Base-by-base conservation (phyloP, 768 basidiomycete genomes). In the Lactifluus volemus region DNA sequence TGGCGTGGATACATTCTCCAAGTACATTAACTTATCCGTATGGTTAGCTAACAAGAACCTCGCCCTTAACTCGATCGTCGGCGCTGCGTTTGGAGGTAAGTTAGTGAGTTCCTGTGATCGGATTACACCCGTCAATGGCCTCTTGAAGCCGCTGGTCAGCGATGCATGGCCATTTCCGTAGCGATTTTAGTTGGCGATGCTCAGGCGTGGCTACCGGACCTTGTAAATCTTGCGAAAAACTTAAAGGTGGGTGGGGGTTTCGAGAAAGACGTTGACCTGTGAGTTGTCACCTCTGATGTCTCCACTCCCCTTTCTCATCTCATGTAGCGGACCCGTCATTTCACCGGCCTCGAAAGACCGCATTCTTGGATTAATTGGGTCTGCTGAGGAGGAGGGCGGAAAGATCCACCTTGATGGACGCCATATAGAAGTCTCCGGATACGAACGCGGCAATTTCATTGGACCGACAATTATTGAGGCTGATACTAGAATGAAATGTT, bases 121-220 rank as follows among this genome's bases (percentile, higher is more conserved):
- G 32, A 44, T 73, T 69, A 39, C 66, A 57, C 7, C 65, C 69
- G 7, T 25, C n/a, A 42, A 61, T 17, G 19, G 71, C 70, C 57
- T 47, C 12, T 44, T 51, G 47, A 69, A 82, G 96, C 96, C 65
- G 96, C 96, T 34, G 96, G 96, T 12, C 96, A 98, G 72, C 83
- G 97, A 59, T 98, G 95, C 75, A 98, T 97, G 95, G 95, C 93
- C 12, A 76, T 96, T 47, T 96, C 93, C 12, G 92, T 95, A 36
- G 89, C 78, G n/a, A 72, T 97, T 32, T 79, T 96, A 53, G 91
- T 99, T 36, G 96, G 96, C 38, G 78, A 84, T 47, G 78, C 84
- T 44, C 80, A 82, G 51, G 77, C 82, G 10, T 98, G 93, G 94
- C 77, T 98, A 15, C 86, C 90, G 1, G 93, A 92, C 59, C 77